Conservation (phyloP, 768 basidiomycete species). For the Lactarius indigo region DNA sequence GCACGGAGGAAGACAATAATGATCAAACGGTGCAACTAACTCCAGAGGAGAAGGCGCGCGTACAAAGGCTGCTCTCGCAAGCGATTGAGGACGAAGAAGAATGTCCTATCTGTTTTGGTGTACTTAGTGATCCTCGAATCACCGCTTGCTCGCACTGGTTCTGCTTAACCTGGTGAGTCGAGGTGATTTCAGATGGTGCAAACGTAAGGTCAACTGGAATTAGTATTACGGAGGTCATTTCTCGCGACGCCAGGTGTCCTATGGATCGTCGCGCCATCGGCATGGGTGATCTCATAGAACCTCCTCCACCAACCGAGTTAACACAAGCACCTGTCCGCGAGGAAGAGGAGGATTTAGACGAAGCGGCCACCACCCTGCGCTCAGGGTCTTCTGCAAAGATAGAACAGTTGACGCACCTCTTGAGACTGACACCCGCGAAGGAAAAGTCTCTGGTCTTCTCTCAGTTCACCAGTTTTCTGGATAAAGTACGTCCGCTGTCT, state of each 20-base stretch:
- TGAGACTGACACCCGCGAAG: slow-evolving; percentile 59
- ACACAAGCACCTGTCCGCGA: slow-evolving; percentile 52
- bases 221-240: slow-evolving; percentile 68
- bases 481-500: slow-evolving; percentile 49
- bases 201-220: slow-evolving; percentile 9
- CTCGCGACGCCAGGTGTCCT: slow-evolving; percentile 73
- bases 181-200: background rate
- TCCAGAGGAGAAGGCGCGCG: slow-evolving; percentile 47
- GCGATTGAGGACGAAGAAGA: slow-evolving; percentile 80
- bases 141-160: slow-evolving; percentile 71
- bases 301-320: slow-evolving; percentile 60
- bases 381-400: slow-evolving; percentile 78
- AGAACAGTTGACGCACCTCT: slow-evolving; percentile 70
- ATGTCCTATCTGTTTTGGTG: slow-evolving; percentile 70
- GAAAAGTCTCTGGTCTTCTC: slow-evolving; percentile 89
- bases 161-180: slow-evolving; percentile 61
- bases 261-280: slow-evolving; percentile 73
- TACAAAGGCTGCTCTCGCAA: slow-evolving; percentile 58
- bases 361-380: slow-evolving; percentile 36
- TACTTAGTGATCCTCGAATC: slow-evolving; percentile 63
- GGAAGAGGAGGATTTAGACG: slow-evolving; percentile 39
- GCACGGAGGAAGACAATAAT: slow-evolving; percentile 34
- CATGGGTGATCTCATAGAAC: slow-evolving; percentile 55
- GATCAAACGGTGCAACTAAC: slow-evolving; percentile 42
- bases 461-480: slow-evolving; percentile 83